A percentile compares a stretch with the other conserved stretches of the same genome.
These are phyloP conservation scores for Ophiobolus disseminans DNA, from an alignment of 2,329 filamentous ascomycete genomes.

Conservation along the genomic window DNA sequence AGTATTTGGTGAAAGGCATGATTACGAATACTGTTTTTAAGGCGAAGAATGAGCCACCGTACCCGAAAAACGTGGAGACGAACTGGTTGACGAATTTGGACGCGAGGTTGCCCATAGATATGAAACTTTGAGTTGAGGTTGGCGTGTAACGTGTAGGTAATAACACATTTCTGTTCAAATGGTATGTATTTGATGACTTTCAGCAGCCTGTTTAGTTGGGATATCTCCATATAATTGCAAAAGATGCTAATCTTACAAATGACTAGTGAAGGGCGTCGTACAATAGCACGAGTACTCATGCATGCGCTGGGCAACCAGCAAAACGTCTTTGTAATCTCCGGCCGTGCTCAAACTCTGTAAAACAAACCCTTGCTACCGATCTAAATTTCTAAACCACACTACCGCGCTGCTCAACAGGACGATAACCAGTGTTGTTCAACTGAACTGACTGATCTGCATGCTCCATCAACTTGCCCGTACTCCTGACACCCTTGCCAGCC, in stretches of 20 bases:
- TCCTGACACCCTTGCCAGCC: conserved; percentile 31
- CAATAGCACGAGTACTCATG: too few relatives aligned
- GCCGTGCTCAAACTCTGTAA: too few relatives aligned
- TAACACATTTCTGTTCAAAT: too few relatives aligned
- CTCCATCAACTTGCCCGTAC: conserved; percentile 13
- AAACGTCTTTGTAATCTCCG: too few relatives aligned
- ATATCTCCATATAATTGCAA: too few relatives aligned
- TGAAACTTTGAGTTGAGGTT: conserved; percentile 64
- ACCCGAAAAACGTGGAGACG: conserved; percentile 84
- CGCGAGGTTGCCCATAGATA: conserved; percentile 82
- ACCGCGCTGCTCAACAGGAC: conserved; percentile 12
- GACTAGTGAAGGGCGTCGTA: too few relatives aligned
- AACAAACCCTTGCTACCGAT: too few relatives aligned
- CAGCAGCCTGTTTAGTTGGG: too few relatives aligned
- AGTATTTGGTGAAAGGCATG: conserved; percentile 97
- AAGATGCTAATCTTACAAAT: too few relatives aligned
- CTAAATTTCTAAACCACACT: conserved; percentile 5
- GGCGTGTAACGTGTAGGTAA: too few relatives aligned
- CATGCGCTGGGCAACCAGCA: too few relatives aligned
- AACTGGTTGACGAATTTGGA: conserved; percentile 93
- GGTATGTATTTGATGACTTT: too few relatives aligned
- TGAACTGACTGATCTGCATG: conserved; percentile 13
- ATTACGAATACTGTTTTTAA: conserved; percentile 98
- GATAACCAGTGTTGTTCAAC: conserved; percentile 22
- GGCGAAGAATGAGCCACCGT: conserved; percentile 89